These are phyloP conservation scores for Metschnikowia kofuensis DNA, from an alignment of 805 yeast genomes.

Conservation along the genomic window DNA sequence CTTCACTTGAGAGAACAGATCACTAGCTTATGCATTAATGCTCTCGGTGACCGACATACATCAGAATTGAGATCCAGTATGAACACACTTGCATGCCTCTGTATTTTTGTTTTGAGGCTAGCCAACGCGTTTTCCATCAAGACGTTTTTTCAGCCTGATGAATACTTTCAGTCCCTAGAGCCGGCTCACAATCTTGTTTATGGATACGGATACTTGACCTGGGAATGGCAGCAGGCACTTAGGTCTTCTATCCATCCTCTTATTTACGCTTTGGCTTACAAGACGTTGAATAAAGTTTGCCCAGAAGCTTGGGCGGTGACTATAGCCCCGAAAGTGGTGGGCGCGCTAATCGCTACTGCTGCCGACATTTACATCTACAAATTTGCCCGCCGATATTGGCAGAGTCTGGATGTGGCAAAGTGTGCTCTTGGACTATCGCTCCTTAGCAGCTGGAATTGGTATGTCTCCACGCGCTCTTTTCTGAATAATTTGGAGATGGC, in stretches of 20 bases:
- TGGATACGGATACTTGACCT: conserved; percentile 81
- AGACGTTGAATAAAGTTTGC: conserved; percentile 24
- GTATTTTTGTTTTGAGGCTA: conserved; percentile 39
- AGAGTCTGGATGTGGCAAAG: conserved; percentile 34
- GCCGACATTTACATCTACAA: conserved; percentile 63
- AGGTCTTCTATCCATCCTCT: conserved; percentile 81
- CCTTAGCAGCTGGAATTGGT: conserved; percentile 78
- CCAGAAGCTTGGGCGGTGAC: conserved; percentile 27
- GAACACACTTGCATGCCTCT: not conserved
- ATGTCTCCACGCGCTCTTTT: conserved; percentile 75
- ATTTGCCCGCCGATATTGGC: conserved; percentile 41
- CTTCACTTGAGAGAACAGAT: not conserved
- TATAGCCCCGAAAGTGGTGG: conserved; percentile 65
- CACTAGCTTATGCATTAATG: not conserved
- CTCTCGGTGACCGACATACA: not conserved
- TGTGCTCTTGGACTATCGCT: conserved; percentile 50
- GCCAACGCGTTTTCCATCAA: conserved; percentile 58
- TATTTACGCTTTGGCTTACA: conserved; percentile 50
- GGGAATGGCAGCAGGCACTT: conserved; percentile 88
- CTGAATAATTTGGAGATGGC: conserved; percentile 79
- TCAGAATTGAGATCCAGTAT: not conserved
- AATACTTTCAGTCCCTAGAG: conserved; percentile 87
- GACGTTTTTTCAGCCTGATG: conserved; percentile 96
- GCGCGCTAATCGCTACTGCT: conserved; percentile 64
- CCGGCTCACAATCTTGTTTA: conserved; percentile 78